These are phyloP conservation scores for Schwanniomyces sp. DNA, from an alignment of 805 yeast species.

Conservation along the genomic window DNA sequence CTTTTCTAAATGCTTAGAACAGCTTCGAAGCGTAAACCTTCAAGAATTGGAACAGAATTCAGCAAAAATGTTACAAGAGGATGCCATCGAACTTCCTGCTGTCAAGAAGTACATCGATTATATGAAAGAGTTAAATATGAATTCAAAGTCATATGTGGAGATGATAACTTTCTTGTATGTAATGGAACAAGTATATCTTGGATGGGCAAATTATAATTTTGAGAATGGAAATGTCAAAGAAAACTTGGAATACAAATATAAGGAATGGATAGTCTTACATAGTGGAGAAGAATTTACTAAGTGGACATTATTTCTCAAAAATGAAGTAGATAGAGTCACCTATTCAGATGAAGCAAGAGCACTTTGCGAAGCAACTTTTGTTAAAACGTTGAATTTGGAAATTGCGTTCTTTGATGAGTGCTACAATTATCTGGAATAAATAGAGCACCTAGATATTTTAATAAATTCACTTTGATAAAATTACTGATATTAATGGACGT, in stretches of 20 bases:
- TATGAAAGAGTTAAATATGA: constrained; percentile 26
- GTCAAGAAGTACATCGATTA: constrained; percentile 39
- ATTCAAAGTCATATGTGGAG: constrained; percentile 35
- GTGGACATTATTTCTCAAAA: constrained; percentile 48
- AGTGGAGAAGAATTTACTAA: constrained; percentile 46
- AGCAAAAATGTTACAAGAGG: constrained; percentile 15
- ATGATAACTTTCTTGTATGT: constrained; percentile 44
- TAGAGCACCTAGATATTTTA: not conserved
- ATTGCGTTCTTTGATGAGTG: constrained; percentile 49
- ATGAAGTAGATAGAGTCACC: constrained; percentile 42
- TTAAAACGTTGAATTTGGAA: constrained; percentile 39
- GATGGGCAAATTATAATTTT: constrained; percentile 48
- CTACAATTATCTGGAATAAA: constrained; percentile 23
- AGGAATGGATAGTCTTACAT: constrained; percentile 54
- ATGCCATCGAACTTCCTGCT: constrained; percentile 23
- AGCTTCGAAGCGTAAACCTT: constrained; percentile 18
- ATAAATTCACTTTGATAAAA: too few relatives aligned
- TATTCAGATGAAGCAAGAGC: constrained; percentile 18
- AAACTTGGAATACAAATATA: constrained; percentile 43
- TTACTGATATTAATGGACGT: not conserved
- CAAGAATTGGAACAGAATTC: constrained; percentile 19
- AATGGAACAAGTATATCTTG: constrained; percentile 51
- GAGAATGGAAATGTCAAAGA: constrained; percentile 12
- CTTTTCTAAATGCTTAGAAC: constrained; percentile 27
- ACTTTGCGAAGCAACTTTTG: constrained; percentile 24